These are phyloP conservation scores for Asterophora parasitica DNA, from an alignment of 768 basidiomycete species.

Conservation along the genomic window DNA sequence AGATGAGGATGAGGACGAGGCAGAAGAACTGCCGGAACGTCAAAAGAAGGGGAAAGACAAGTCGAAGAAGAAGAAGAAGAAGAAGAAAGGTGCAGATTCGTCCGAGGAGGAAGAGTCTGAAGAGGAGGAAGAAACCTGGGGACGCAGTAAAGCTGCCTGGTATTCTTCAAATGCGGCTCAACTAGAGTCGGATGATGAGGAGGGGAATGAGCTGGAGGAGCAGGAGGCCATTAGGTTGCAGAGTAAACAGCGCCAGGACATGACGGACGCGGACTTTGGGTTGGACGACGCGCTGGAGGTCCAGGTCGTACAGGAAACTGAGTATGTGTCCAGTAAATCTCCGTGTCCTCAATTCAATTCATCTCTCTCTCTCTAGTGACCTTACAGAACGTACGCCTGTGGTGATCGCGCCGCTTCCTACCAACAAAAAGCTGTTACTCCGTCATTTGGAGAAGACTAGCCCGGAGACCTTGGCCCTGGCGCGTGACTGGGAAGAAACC, in stretches of 20 bases:
- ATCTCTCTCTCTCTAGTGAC: conserved; percentile 25
- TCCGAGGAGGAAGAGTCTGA: conserved; percentile 28
- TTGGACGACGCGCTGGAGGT: conserved; percentile 55
- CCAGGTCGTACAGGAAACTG: conserved; percentile 22
- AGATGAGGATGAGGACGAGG: conserved; percentile 32
- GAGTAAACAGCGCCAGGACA: conserved; percentile 60
- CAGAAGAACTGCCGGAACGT: conserved; percentile 24
- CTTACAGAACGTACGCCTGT: conserved; percentile 33
- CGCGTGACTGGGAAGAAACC: conserved; percentile 80
- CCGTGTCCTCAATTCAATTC: not conserved
- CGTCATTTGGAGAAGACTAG: conserved; percentile 69
- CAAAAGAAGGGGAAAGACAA: conserved; percentile 16
- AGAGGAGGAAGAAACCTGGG: conserved; percentile 73
- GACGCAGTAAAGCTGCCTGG: conserved; percentile 71
- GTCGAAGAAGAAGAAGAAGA: conserved; percentile 19
- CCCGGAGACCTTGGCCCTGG: conserved; percentile 76
- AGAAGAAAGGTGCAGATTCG: conserved; percentile 15
- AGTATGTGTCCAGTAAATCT: conserved; percentile 24
- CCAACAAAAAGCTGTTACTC: conserved; percentile 56
- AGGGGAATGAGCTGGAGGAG: conserved; percentile 83
- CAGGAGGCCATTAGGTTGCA: conserved; percentile 82
- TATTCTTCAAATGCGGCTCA: conserved; percentile 83
- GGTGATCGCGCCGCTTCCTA: conserved; percentile 33
- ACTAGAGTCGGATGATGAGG: conserved; percentile 83
- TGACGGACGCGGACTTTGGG: conserved; percentile 82